These are phyloP conservation scores for Saitozyma podzolica DNA, from an alignment of 768 basidiomycete genomes.

Conservation along the genomic window DNA sequence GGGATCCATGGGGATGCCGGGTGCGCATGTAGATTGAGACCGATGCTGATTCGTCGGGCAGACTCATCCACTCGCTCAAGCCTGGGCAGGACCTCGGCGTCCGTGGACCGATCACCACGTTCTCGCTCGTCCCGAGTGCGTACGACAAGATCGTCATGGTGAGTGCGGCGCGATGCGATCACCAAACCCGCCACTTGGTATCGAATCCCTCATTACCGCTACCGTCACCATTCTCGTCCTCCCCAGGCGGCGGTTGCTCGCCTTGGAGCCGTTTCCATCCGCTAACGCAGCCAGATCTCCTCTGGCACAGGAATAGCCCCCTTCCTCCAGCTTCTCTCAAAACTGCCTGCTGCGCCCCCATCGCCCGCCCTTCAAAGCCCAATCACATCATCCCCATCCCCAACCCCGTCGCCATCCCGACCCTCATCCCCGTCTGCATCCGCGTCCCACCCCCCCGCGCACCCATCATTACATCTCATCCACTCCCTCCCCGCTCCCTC, in stretches of 20 bases:
- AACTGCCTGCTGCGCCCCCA: constrained; percentile 24
- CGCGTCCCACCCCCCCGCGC: background rate
- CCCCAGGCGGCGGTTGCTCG: background rate
- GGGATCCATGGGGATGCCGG: background rate
- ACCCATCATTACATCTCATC: constrained; percentile 30
- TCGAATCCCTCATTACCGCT: background rate
- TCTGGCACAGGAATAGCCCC: constrained; percentile 50
- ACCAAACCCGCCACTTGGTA: background rate
- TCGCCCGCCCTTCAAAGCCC: background rate
- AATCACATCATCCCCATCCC: too few relatives aligned
- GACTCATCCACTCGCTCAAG: constrained; percentile 39
- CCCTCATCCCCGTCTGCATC: too few relatives aligned
- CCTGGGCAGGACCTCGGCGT: constrained; percentile 40
- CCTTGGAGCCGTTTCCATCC: background rate
- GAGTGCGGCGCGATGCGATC: constrained; percentile 1
- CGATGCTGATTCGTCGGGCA: background rate
- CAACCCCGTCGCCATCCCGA: too few relatives aligned
- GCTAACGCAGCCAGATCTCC: constrained; percentile 32
- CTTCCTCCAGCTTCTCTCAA: constrained; percentile 48
- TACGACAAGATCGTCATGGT: constrained; percentile 49
- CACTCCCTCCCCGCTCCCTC: constrained; percentile 28
- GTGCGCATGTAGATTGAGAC: constrained; percentile 4
- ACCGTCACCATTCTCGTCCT: too few relatives aligned
- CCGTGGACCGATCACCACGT: constrained; percentile 46
- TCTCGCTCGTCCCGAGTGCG: constrained; percentile 25